Percentiles rank a stretch among this genome's conserved stretches.
These are phyloP conservation scores for Phytophthora cryptogea DNA, from an alignment of 352 stramenopile genomes.

Conservation along the genomic window DNA sequence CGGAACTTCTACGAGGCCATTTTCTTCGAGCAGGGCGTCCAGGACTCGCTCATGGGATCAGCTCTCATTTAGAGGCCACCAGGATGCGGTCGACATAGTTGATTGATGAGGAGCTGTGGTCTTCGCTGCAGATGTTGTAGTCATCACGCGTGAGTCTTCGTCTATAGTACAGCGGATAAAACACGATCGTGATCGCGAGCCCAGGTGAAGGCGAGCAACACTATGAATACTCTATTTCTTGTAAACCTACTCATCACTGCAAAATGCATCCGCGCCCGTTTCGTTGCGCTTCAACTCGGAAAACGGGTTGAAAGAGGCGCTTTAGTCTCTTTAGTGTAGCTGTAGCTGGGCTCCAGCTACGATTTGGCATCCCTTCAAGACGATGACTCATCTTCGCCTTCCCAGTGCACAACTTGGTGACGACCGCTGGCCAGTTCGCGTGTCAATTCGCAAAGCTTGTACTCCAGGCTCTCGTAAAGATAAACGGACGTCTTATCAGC, in stretches of 20 bases:
- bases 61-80: conserved; percentile 41
- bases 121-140: not conserved
- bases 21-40: conserved; percentile 70
- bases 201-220: conserved; percentile 13
- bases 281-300: conserved; percentile 7
- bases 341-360: conserved; percentile 1
- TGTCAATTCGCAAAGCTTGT: conserved; percentile 42
- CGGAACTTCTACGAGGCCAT: conserved; percentile 85
- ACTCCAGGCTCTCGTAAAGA: conserved; percentile 68
- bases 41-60: conserved; percentile 38
- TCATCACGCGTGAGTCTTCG: not conserved
- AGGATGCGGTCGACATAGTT: not conserved
- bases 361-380: conserved; percentile 1
- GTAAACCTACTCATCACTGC: conserved; percentile 16
- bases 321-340: not conserved
- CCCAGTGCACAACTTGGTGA: not conserved
- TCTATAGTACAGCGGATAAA: conserved; percentile 8
- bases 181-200: conserved; percentile 11
- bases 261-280: conserved; percentile 17
- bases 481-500: conserved; percentile 77
- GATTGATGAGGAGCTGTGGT: conserved; percentile 1
- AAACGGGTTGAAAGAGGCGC: conserved; percentile 7
- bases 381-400: conserved; percentile 1
- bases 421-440: conserved; percentile 30
- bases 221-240: conserved; percentile 26